Evolutionary conservation across 176 grass and related monocot species (phyloP).

Genomic region (Zoysia pacifica): DNA sequence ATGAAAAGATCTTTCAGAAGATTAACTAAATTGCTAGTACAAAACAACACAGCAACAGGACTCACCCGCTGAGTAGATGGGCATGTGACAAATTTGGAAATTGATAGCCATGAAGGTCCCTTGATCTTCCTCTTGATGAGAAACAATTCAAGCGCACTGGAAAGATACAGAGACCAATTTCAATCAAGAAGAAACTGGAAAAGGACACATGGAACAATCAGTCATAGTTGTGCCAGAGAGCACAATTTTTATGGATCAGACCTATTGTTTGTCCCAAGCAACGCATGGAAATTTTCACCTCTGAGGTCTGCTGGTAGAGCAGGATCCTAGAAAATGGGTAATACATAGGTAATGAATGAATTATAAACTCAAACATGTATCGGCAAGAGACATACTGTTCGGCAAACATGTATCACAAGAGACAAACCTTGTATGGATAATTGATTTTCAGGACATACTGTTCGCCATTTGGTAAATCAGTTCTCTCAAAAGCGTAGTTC

Average conservation of each 20-base stretch:
- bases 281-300: conserved; percentile 82
- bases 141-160: conserved; percentile 90
- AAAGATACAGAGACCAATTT: conserved; percentile 37
- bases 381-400: not conserved
- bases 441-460: conserved; percentile 98
- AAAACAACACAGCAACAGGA: conserved; percentile 13
- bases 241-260: conserved; percentile 41
- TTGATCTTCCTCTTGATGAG: conserved; percentile 96
- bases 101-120: conserved; percentile 84
- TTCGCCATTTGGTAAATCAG: conserved; percentile 75
- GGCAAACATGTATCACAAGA: conserved; percentile 13
- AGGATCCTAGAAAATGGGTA: conserved; percentile 61
- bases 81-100: conserved; percentile 76
- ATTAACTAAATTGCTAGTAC: conserved; percentile 12
- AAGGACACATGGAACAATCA: conserved; percentile 19
- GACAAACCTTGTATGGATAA: conserved; percentile 83
- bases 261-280: conserved; percentile 87
- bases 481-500: conserved; percentile 95
- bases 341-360: not conserved
- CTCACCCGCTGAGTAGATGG: conserved; percentile 58
- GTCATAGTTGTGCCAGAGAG: not conserved
- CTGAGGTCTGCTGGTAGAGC: conserved; percentile 69
- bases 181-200: conserved; percentile 27
- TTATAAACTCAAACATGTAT: not conserved
- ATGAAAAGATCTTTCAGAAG: not conserved